Percentiles rank a stretch among this genome's conserved stretches.
Evolutionary conservation across 768 basidiomycete species (phyloP).

Genomic region (Cyathus striatus): DNA sequence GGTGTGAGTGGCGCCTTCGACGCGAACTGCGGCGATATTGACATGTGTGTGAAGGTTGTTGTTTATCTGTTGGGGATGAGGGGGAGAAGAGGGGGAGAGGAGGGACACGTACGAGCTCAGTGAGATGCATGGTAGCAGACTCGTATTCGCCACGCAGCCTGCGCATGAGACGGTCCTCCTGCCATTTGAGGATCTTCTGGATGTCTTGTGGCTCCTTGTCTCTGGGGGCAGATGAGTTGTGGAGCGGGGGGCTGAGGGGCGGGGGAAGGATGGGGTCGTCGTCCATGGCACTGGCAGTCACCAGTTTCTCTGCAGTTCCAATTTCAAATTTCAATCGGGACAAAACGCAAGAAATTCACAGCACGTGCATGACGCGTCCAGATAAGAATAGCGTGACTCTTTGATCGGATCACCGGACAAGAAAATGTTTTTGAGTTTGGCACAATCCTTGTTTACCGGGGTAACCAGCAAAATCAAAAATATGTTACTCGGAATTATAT

Average conservation of each 20-base stretch:
- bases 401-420: background rate
- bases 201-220: conserved; percentile 56
- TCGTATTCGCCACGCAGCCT: conserved; percentile 76
- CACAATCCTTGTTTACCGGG: too few relatives aligned
- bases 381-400: background rate
- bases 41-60: conserved; percentile 62
- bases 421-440: background rate
- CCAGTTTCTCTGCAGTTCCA: background rate
- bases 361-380: background rate
- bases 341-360: background rate
- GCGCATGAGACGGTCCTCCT: conserved; percentile 66
- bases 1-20: conserved; percentile 73
- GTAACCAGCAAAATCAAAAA: too few relatives aligned
- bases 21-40: conserved; percentile 69
- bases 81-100: background rate
- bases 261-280: conserved; percentile 7
- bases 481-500: too few relatives aligned
- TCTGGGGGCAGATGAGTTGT: conserved; percentile 45
- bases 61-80: conserved; percentile 43
- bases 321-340: background rate
- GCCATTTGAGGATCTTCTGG: conserved; percentile 62
- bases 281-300: conserved; percentile 1
- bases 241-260: conserved; percentile 43
- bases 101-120: conserved; percentile 54
- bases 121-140: conserved; percentile 55